Evolutionary conservation across 768 basidiomycete genomes (phyloP), one percentile per base, ranked within the genome.

Genomic region (Leccinum boreale): DNA sequence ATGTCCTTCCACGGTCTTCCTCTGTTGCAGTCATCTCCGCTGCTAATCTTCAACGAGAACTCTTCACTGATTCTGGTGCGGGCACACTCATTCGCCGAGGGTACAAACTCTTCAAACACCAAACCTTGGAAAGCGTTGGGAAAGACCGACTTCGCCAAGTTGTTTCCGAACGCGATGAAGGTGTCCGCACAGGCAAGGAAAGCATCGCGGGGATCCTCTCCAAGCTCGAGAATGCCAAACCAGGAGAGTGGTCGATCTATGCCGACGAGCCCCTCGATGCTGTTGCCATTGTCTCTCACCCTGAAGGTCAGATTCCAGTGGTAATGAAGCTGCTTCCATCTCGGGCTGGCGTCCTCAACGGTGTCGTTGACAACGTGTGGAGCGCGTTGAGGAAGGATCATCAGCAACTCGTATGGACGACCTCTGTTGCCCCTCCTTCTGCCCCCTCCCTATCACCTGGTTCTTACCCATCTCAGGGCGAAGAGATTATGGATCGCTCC

Each of bases 231-330:
- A 83, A 85, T 21, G 80, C 98, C 65, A 87, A 91, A 73, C 81
- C 84, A 62, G 83, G 86, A 0, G 91, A 94, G 0, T 95, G 88
- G 79, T 94, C 92, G 15, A 87, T 99, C 66, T 98, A 98, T 71
- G 96, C 94, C n/a, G 96, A 99, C 72, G 97, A 99, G 72, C 94
- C 94, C 9, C 83, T 98, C 60, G 96, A 99, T 66, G 93, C 92
- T 36, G 81, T 99, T 52, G 97, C 95, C 21, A 86, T 99, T 59
- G 93, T 99, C 36, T 87, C 92, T 5, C 92, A 93, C 71, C 96
- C 97, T 2, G 83, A 85, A 47, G 94, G 86, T 62, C 89, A 98
- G 75, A 77, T 82, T 4, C 92, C 97, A 6, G 88, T 99, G 36
- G 83, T 99, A 81, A 93, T 90, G 59, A 95, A 97, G 73, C 85